phyloP scores from a whole-genome alignment of 1,284 basidiomycete genomes.

The Cutaneotrichosporon sp. region DNA sequence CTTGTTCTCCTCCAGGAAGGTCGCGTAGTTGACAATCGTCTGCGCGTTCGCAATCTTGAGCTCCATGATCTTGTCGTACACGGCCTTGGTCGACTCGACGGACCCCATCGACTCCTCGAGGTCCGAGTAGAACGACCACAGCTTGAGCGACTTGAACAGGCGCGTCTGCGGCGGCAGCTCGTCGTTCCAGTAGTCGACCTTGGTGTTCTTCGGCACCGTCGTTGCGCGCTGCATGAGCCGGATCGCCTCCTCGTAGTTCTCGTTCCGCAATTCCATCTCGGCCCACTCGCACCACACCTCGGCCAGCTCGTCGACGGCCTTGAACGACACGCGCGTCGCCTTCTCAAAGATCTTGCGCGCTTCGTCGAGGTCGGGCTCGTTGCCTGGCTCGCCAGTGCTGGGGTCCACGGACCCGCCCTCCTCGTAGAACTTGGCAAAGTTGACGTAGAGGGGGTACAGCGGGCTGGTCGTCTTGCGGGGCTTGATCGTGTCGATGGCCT shows the following conservation, averaged over 20 bases:
- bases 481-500: slow-evolving; percentile 83
- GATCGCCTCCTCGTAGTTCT: slow-evolving; percentile 96
- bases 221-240: slow-evolving; percentile 95
- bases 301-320: slow-evolving; percentile 94
- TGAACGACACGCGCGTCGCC: slow-evolving; percentile 87
- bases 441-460: slow-evolving; percentile 85
- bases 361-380: slow-evolving; percentile 77
- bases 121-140: slow-evolving; percentile 99
- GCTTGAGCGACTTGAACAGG: slow-evolving; percentile 95
- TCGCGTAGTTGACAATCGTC: slow-evolving; percentile 94
- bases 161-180: slow-evolving; percentile 81
- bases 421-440: slow-evolving; percentile 98
- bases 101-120: slow-evolving; percentile 95
- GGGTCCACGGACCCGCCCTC: slow-evolving; percentile 71
- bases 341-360: slow-evolving; percentile 92
- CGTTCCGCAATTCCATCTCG: slow-evolving; percentile 94
- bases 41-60: slow-evolving; percentile 99
- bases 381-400: slow-evolving; percentile 60
- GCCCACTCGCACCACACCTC: slow-evolving; percentile 99
- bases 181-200: slow-evolving; percentile 94
- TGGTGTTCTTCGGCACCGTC: slow-evolving; percentile 82
- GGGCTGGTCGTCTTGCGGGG: slow-evolving; percentile 91
- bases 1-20: slow-evolving; percentile 94
- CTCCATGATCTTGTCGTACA: slow-evolving; percentile 96
- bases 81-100: slow-evolving; percentile 85